Base-by-base conservation (phyloP, 1,284 basidiomycete species). In the Trichosporon inkin region DNA sequence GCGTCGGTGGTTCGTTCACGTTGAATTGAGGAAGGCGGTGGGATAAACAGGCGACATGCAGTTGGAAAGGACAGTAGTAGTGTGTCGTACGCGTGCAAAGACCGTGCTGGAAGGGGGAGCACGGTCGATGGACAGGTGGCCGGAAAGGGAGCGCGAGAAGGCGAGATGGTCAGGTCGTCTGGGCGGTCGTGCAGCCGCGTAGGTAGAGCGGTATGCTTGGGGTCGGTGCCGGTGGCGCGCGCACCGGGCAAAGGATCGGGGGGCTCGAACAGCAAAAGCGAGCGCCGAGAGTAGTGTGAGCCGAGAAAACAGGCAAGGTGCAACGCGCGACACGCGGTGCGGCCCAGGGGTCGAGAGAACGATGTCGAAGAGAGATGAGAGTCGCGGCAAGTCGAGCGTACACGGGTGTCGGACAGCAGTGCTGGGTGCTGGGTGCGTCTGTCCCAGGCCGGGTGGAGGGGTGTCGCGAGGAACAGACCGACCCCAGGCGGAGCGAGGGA, bases 141-240 rank as follows among this genome's bases (percentile, higher is more conserved):
- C 28, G 10, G 24, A 28, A 16, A 32, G 36, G 36, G 13, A 38
- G 36, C 6, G 44, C 16, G 13, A 8, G 28, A 49, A 14, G 20
- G 41, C 22, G n/a, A 22, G 44, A 28, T 49, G 44, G 44, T 49
- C 24, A 22, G 44, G 44, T 49, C 24, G 44, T 49, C 24, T 32
- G 14, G 44, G 10, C n/a, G 44, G 44, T 49, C 24, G 44, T 49
- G 13, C 20, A 22, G 44, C 28, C 16, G 24, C 44, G 44, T 32
- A 49, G 44, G 44, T 28, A 28, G 44, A 22, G 44, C 28, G 44
- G 44, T 49, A 32, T 49, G 44, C 44, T 28, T 28, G 22, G 10
- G 28, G 22, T 32, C 22, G 8, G 28, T 32, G 8, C 28, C 8
- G 28, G 4, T 32, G 40, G 20, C 19, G 6, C 40, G 20, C 40